Evolutionary conservation across 2,329 filamentous ascomycete genomes (phyloP).

Genomic region (Fusarium bactridioides): DNA sequence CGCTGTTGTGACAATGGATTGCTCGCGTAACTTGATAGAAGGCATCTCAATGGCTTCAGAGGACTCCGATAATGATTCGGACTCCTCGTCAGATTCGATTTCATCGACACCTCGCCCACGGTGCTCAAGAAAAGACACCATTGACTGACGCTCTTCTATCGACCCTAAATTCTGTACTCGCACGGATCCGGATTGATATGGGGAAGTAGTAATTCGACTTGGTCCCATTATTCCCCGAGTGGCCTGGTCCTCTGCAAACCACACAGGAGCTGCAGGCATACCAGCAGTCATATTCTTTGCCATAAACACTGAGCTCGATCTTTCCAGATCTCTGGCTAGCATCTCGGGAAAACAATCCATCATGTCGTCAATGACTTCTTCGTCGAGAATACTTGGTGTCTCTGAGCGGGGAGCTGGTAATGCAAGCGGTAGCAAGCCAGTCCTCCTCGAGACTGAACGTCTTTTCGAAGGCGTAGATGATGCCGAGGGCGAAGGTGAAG

Average conservation of each 20-base stretch:
- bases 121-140: conserved; percentile 46
- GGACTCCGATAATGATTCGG: conserved; percentile 42
- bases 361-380: conserved; percentile 43
- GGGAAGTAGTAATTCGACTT: conserved; percentile 35
- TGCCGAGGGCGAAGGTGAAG: conserved; percentile 20
- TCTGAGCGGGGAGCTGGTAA: conserved; percentile 43
- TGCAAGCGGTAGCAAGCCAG: conserved; percentile 48
- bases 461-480: conserved; percentile 36
- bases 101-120: conserved; percentile 32
- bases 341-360: conserved; percentile 62
- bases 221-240: conserved; percentile 23
- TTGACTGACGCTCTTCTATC: conserved; percentile 49
- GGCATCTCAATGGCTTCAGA: conserved; percentile 46
- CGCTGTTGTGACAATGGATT: conserved; percentile 48
- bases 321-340: conserved; percentile 62
- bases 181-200: conserved; percentile 43
- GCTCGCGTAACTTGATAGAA: conserved; percentile 45
- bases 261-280: conserved; percentile 50
- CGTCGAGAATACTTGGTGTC: conserved; percentile 31
- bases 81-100: conserved; percentile 46
- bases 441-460: conserved; percentile 52
- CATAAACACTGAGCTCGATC: conserved; percentile 57
- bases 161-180: conserved; percentile 45
- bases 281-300: conserved; percentile 63
- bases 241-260: conserved; percentile 40